These are phyloP conservation scores for Sugiyamaella boreocaroliniensis DNA, from an alignment of 805 yeast species.

Conservation along the genomic window DNA sequence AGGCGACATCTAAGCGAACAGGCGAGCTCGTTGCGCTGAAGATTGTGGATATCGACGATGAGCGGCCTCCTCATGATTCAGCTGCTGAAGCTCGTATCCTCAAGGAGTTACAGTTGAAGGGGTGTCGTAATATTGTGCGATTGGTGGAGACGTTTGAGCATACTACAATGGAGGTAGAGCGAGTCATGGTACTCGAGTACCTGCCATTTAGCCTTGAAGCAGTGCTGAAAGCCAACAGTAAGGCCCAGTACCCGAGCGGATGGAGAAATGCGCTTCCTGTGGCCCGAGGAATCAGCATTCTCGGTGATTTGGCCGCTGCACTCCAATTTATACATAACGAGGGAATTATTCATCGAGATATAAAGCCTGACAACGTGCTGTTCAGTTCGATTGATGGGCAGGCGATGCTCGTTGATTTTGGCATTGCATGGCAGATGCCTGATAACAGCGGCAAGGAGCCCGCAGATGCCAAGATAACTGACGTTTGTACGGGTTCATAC, in stretches of 20 bases:
- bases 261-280: slow-evolving; percentile 35
- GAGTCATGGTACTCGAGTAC: slow-evolving; percentile 38
- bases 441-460: slow-evolving; percentile 41
- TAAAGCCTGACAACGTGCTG: slow-evolving; percentile 72
- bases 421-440: slow-evolving; percentile 47
- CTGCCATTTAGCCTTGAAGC: slow-evolving; percentile 33
- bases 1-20: slow-evolving; percentile 17
- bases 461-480: slow-evolving; percentile 33
- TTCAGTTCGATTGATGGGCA: slow-evolving; percentile 34
- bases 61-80: slow-evolving; percentile 49
- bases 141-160: slow-evolving; percentile 24
- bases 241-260: slow-evolving; percentile 29
- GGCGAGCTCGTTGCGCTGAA: slow-evolving; percentile 39
- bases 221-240: slow-evolving; percentile 31
- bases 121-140: slow-evolving; percentile 12
- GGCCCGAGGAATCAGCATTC: slow-evolving; percentile 27
- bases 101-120: slow-evolving; percentile 10
- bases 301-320: slow-evolving; percentile 21
- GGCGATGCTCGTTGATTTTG: slow-evolving; percentile 54
- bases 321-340: slow-evolving; percentile 21
- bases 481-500: slow-evolving; percentile 59
- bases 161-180: slow-evolving; percentile 15
- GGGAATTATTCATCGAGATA: slow-evolving; percentile 35
- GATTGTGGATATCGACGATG: slow-evolving; percentile 43
- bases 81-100: slow-evolving; percentile 40